Evolutionary conservation across 805 yeast genomes (phyloP), one percentile per base, ranked within the genome.

Genomic region (Candida bentonensis): DNA sequence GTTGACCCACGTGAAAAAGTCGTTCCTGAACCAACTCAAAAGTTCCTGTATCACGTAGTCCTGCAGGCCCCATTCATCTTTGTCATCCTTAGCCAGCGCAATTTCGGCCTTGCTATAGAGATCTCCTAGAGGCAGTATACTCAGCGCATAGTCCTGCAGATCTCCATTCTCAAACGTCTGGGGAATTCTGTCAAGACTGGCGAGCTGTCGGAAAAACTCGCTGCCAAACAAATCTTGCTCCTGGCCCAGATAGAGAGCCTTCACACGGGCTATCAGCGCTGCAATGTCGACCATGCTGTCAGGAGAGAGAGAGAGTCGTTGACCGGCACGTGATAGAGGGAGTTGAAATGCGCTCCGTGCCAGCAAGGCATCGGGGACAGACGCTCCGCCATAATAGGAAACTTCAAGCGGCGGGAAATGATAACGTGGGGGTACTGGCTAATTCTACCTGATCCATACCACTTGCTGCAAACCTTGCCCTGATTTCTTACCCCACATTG

Each of bases 1-100:
- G 53, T 82, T 81, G 5, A 84, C 78, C 97, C 97, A 89, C 22
- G 62, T 66, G 64, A 89, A 89, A 64, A 84, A 87, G 34, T 75
- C 79, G 33, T 77, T 66, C 52, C 85, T 86, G 65, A 80, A 89
- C 79, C 85, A 82, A 41, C 47, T 61, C 13, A 82, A 61, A 25
- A 79, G 56, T 48, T 74, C 81, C 49, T 65, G 66, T 1, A 81
- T 80, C 2, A 82, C 49, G 23, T 70, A 63, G 55, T 82, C 89
- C 30, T 73, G 69, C 46, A 74, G 68, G 15, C 73, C 69, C 51
- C 65, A 63, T 21, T 47, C 47, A 0, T 48, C 47, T 4, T 50
- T 54, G 9, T 44, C 53, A 42, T 54, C 58, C n/a, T n/a, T n/a
- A 23, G 52, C 54, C 17, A 59, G 63, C 21, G 50, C 53, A 22